Evolutionary conservation across 2,329 filamentous ascomycete genomes (phyloP), one percentile per base, ranked within the genome.

Genomic region (Stachybotrys chlorohalonatus): DNA sequence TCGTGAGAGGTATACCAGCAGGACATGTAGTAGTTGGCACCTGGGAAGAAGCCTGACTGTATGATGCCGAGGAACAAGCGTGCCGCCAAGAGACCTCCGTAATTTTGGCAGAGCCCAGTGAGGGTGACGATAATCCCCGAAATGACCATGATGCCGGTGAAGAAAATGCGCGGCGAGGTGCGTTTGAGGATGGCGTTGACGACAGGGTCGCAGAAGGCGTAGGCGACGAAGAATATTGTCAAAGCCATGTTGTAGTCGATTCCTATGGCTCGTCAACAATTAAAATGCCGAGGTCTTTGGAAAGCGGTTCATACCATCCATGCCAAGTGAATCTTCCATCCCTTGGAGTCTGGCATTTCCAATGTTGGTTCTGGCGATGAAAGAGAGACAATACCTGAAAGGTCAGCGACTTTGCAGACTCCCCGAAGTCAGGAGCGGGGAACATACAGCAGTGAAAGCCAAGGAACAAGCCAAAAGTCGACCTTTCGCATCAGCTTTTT

Each of bases 181-280:
- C 46, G 46, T n/a, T 47, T 47, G 15, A 47, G 15, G 15, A 47
- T 16, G 46, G 46, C 46, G 46, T 47, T 47, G 46, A 47, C 46
- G 46, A 47, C 17, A 8, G 46, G 46, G 46, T 47, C 46, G 46
- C 46, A 47, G 46, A 47, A 47, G 6, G 46, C 46, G 46, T 47
- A 47, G 11, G 46, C 9, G 46, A 47, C 17, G 3, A 47, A 30
- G 52, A 61, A 61, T 6, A 77, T 66, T 0, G 73, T 72, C 5
- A 77, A 61, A 0, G 66, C 68, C 53, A 70, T 72, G 64, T 86
- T 87, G 67, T 86, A 89, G 63, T 85, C 75, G n/a, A 74, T 72
- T 0, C 47, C 46, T 47, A 16, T 24, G n/a, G 2, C 36, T 42
- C 6, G 36, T 42, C 13, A 42, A 13, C 36, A 42, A 13, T 24